Conservation (phyloP, 441 rosid species). For the Pelargonium australe region DNA sequence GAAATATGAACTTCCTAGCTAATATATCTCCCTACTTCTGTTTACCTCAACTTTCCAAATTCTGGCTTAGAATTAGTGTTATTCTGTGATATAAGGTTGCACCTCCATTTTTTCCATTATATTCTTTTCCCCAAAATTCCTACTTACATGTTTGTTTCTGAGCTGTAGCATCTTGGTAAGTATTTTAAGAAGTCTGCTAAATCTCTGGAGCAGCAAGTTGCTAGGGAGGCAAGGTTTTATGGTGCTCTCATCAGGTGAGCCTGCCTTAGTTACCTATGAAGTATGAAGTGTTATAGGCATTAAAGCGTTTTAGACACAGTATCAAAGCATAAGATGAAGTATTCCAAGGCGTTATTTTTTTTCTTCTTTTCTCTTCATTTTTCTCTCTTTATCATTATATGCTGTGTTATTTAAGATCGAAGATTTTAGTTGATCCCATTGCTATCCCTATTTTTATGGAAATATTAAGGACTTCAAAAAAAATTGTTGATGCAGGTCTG, state of each 20-base stretch:
- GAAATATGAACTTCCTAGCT: not conserved
- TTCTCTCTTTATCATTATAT: not conserved
- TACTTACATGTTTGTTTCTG: slow-evolving; percentile 20
- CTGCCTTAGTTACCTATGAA: slow-evolving; percentile 2
- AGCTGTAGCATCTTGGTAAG: slow-evolving; percentile 71
- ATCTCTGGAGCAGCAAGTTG: slow-evolving; percentile 73
- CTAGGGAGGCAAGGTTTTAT: slow-evolving; percentile 86
- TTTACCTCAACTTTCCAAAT: not conserved
- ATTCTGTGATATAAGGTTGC: not conserved
- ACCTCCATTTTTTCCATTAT: slow-evolving; percentile 5
- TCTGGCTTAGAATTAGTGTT: not conserved
- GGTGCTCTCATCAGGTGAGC: slow-evolving; percentile 88
- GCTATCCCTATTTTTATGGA: slow-evolving; percentile 1
- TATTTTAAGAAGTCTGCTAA: slow-evolving; percentile 91
- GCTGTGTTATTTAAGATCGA: not conserved
- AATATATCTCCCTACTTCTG: not conserved
- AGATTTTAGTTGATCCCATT: not conserved
- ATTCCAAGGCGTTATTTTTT: not conserved
- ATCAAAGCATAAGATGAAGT: not conserved
- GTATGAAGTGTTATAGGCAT: slow-evolving; percentile 1
- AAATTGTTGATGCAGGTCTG: not conserved
- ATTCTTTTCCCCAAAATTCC: slow-evolving; percentile 16
- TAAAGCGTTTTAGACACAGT: not conserved
- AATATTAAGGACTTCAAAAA: slow-evolving; percentile 4
- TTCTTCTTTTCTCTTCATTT: not conserved